phyloP scores from a whole-genome alignment of 2,329 filamentous ascomycete genomes.

The Xylariaceae sp. region DNA sequence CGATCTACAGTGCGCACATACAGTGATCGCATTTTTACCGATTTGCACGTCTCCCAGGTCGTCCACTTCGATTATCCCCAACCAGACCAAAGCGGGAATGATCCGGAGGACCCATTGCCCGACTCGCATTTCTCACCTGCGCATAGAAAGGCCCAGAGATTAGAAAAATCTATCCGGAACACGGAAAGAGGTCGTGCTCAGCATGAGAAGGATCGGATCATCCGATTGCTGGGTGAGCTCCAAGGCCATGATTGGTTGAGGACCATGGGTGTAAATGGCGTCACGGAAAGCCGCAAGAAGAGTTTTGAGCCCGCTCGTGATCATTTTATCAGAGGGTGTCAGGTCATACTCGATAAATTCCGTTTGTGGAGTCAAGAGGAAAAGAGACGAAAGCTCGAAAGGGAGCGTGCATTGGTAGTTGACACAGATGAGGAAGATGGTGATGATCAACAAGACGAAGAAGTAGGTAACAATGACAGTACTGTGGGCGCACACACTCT shows the following conservation, averaged over 20 bases:
- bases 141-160: slow-evolving; percentile 56
- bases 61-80: slow-evolving; percentile 54
- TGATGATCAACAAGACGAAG: slow-evolving; percentile 29
- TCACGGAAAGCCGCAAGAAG: slow-evolving; percentile 82
- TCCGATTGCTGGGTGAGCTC: slow-evolving; percentile 70
- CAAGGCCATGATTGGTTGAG: slow-evolving; percentile 90
- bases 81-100: slow-evolving; percentile 41
- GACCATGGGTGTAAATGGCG: slow-evolving; percentile 80
- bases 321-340: slow-evolving; percentile 80
- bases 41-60: slow-evolving; percentile 53
- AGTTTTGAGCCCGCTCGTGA: slow-evolving; percentile 80
- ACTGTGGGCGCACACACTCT: slow-evolving; percentile 24
- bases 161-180: slow-evolving; percentile 60
- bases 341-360: slow-evolving; percentile 81
- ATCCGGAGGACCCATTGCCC: slow-evolving; percentile 50
- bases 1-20: slow-evolving; percentile 46
- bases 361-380: slow-evolving; percentile 84
- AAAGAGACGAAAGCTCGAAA: slow-evolving; percentile 73
- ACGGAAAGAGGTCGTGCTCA: slow-evolving; percentile 61
- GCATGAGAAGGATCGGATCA: slow-evolving; percentile 63
- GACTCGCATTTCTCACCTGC: slow-evolving; percentile 51
- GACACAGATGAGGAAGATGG: slow-evolving; percentile 45
- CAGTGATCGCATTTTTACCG: slow-evolving; percentile 52
- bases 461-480: slow-evolving; percentile 27
- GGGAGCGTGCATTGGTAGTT: slow-evolving; percentile 58